Evolutionary conservation across 345 rosid genomes (phyloP).

Genomic region (Limnanthes douglasii): DNA sequence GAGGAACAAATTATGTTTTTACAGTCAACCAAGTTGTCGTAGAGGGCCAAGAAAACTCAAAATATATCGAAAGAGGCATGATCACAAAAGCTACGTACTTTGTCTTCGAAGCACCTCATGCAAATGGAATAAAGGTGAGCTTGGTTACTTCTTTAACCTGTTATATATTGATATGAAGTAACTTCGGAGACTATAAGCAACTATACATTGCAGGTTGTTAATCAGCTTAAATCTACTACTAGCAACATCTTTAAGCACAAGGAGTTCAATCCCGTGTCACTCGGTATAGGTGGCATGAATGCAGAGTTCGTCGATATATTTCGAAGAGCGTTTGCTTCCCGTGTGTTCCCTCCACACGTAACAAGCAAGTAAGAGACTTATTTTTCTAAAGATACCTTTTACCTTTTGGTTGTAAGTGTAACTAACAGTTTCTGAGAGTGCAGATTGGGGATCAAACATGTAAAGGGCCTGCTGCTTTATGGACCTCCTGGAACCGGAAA

Average conservation of each 20-base stretch:
- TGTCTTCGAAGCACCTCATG: slow-evolving; percentile 71
- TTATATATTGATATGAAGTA: too few relatives aligned
- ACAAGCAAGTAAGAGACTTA: slow-evolving; percentile 39
- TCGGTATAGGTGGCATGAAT: slow-evolving; percentile 97
- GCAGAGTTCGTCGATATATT: slow-evolving; percentile 98
- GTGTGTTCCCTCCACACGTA: slow-evolving; percentile 97
- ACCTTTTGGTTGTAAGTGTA: slow-evolving; percentile 7
- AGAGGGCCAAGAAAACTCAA: slow-evolving; percentile 53
- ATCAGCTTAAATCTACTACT: slow-evolving; percentile 97
- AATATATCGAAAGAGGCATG: slow-evolving; percentile 71
- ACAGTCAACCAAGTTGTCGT: slow-evolving; percentile 67
- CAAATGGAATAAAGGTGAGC: slow-evolving; percentile 87
- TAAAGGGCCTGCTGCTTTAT: slow-evolving; percentile 89
- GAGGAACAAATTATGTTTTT: slow-evolving; percentile 77
- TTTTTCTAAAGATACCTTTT: slow-evolving; percentile 6
- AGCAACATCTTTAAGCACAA: slow-evolving; percentile 88
- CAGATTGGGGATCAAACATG: slow-evolving; percentile 97
- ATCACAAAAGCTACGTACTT: slow-evolving; percentile 57
- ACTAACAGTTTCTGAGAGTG: slow-evolving; percentile 16
- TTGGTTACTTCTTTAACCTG: background rate
- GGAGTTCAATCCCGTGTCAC: slow-evolving; percentile 86
- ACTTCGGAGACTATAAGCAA: too few relatives aligned
- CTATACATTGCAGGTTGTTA: slow-evolving; percentile 51
- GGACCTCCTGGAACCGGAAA: slow-evolving; percentile 99
- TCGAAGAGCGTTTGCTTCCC: slow-evolving; percentile 98